phyloP scores from a whole-genome alignment of 306 rosid genomes.

The cucumber (Cucumis sativus) region DNA sequence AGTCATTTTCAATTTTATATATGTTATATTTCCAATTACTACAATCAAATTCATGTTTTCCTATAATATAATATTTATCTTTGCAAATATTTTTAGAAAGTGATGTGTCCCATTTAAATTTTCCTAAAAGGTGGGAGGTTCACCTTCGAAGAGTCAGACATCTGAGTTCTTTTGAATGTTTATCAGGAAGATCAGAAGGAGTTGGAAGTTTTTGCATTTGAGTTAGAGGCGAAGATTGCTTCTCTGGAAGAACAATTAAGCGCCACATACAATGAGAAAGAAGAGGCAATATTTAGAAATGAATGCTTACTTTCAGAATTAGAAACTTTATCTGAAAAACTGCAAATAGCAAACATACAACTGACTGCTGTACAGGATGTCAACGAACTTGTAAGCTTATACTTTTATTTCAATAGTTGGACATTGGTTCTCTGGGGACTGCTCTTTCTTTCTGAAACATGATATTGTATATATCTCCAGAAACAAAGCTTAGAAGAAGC shows the following conservation, averaged over 20 bases:
- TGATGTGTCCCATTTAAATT: not conserved
- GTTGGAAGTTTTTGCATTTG: slow-evolving; percentile 62
- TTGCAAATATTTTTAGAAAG: not conserved
- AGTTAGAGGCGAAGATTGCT: slow-evolving; percentile 51
- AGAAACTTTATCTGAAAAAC: slow-evolving; percentile 41
- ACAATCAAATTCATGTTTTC: not conserved
- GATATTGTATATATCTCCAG: slow-evolving; percentile 28
- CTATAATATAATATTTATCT: no score
- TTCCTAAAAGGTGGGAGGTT: not conserved
- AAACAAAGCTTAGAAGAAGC: slow-evolving; percentile 52
- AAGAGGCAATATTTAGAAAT: slow-evolving; percentile 36
- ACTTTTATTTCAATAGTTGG: not conserved
- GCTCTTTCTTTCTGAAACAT: slow-evolving; percentile 5
- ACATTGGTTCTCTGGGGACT: not conserved
- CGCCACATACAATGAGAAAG: slow-evolving; percentile 39
- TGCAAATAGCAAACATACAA: slow-evolving; percentile 39
- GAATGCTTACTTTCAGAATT: slow-evolving; percentile 50
- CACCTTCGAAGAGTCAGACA: not conserved
- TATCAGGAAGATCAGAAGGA: slow-evolving; percentile 65
- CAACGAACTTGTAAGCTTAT: slow-evolving; percentile 53
- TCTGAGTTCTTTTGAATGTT: not conserved
- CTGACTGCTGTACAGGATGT: slow-evolving; percentile 37
- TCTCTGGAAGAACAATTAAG: slow-evolving; percentile 51
- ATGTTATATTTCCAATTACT: not conserved
- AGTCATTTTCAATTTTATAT: not conserved